Evolutionary conservation across 805 yeast genomes (phyloP), one percentile per base, ranked within the genome.

Genomic region (Clavispora asparagi): DNA sequence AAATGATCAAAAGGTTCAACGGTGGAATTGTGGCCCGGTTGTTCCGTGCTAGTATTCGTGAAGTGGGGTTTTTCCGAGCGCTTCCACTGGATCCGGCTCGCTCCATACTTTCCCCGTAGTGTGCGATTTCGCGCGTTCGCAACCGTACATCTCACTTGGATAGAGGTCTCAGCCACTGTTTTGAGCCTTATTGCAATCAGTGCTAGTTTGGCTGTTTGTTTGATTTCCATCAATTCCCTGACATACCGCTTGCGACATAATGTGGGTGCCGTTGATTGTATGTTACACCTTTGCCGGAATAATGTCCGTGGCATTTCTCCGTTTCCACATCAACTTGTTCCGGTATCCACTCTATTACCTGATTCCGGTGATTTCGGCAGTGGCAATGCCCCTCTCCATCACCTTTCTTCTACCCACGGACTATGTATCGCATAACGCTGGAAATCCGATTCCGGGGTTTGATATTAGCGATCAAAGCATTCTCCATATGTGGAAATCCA

Each of bases 381-480:
- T 87, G 8, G 83, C 78, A 60, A 76, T 88, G 37, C 95, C 96
- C 10, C 69, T 85, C 19, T 84, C 92, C 7, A 84, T 85, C 41
- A 79, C 86, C 1, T 81, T 83, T 41, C 68, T 88, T 7, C 72
- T 87, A 17, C 95, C 96, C 1, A 73, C 85, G 28, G 96, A 88
- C 63, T 74, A 87, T 40, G 76, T 85, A 19, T 78, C 85, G 10
- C 74, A 81, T 30, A 65, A 74, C 41, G 62, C 71, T 23, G 63
- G 65, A 19, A 64, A 59, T 16, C 56, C 67, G 10, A 60, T 64
- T n/a, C 52, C 60, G 13, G 63, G 80, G 54, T 73, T 83, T 52
- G 39, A 19, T n/a, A 37, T 53, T 14, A 42, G 49, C 12, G 56
- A 49, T 32, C 31, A 32, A 1, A 73, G 72, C 41, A 49, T 48